phyloP scores from a whole-genome alignment of 257 asterid species.

The Capsicum chinense region DNA sequence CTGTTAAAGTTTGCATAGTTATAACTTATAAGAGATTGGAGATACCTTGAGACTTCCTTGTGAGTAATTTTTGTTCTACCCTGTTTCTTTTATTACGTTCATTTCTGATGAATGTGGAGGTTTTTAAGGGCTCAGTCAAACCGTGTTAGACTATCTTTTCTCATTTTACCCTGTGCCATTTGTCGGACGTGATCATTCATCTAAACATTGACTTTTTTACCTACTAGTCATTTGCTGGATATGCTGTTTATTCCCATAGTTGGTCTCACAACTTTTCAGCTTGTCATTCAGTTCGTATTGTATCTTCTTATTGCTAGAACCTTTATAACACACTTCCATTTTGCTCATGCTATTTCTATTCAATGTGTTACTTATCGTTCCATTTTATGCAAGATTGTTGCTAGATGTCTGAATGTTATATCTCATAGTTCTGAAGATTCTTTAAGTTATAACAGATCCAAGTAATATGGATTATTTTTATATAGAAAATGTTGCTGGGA shows the following conservation, averaged over 20 bases:
- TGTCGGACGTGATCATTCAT: not conserved
- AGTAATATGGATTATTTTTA: not conserved
- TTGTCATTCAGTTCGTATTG: not conserved
- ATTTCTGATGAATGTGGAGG: not conserved
- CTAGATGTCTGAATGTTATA: not conserved
- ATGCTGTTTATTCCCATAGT: not conserved
- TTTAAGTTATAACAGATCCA: not conserved
- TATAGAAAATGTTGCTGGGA: no score
- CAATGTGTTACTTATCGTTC: not conserved
- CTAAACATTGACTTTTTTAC: not conserved
- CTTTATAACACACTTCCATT: not conserved
- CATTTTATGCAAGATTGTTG: not conserved
- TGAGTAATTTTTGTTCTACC: slow-evolving; percentile 2
- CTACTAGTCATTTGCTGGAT: not conserved
- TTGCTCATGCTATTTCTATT: not conserved
- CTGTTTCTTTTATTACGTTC: not conserved
- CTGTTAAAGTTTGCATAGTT: not conserved
- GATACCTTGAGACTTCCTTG: not conserved
- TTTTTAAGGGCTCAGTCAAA: not conserved
- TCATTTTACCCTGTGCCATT: not conserved
- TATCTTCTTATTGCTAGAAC: not conserved
- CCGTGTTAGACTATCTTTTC: not conserved
- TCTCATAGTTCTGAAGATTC: not conserved
- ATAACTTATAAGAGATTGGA: not conserved
- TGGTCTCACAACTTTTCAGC: not conserved